Percentiles rank a stretch among this genome's conserved stretches.
These are phyloP conservation scores for Phytopythium litorale DNA, from an alignment of 352 stramenopile species.

Conservation along the genomic window DNA sequence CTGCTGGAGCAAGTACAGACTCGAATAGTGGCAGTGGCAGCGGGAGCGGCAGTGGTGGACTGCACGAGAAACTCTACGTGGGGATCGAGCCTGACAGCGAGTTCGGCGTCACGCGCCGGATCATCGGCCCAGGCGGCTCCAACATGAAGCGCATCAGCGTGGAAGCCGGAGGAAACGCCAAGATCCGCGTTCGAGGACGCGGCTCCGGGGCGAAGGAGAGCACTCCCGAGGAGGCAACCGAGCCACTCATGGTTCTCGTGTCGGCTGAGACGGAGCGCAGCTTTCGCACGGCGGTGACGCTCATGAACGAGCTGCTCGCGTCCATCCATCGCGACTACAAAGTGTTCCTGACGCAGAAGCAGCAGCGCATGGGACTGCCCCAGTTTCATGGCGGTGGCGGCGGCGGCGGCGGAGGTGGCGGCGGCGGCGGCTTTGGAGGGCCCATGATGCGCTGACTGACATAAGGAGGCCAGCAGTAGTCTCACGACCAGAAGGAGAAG, in stretches of 20 bases:
- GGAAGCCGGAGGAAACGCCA: constrained; percentile 73
- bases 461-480: background rate
- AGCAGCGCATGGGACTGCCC: constrained; percentile 24
- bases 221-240: constrained; percentile 57
- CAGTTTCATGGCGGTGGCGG: constrained; percentile 10
- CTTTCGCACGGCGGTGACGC: constrained; percentile 71
- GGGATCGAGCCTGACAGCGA: constrained; percentile 86
- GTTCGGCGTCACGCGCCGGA: constrained; percentile 79
- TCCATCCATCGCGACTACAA: constrained; percentile 79
- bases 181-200: constrained; percentile 80
- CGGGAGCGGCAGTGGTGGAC: constrained; percentile 17
- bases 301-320: constrained; percentile 59
- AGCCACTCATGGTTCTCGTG: constrained; percentile 81
- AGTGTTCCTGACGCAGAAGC: constrained; percentile 46
- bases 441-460: background rate
- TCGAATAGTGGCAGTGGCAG: background rate
- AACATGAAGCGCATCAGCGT: constrained; percentile 88
- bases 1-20: constrained; percentile 13
- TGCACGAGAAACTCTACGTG: constrained; percentile 75
- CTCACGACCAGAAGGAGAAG: background rate
- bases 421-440: background rate
- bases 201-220: constrained; percentile 79
- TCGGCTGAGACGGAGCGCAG: constrained; percentile 85
- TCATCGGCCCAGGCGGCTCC: constrained; percentile 73
- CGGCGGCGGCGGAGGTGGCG: background rate